phyloP scores from a whole-genome alignment of 2,329 filamentous ascomycete species.

The Calonectria montana region DNA sequence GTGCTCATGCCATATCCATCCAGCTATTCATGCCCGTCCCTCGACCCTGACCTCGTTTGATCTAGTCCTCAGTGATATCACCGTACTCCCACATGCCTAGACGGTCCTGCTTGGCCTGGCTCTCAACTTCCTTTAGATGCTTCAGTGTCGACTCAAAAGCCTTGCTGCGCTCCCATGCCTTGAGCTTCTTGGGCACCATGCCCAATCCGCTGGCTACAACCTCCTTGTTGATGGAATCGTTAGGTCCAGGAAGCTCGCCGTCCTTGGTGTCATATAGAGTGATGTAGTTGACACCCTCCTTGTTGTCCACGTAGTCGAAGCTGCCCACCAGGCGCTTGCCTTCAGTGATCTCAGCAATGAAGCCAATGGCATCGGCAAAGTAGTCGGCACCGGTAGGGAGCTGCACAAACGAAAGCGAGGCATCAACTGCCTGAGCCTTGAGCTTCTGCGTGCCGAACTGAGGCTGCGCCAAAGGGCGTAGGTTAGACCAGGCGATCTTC shows the following conservation, averaged over 20 bases:
- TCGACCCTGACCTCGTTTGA: conserved; percentile 52
- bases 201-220: conserved; percentile 85
- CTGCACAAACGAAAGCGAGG: conserved; percentile 88
- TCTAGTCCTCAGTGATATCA: conserved; percentile 94
- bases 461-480: conserved; percentile 82
- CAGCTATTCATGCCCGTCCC: conserved; percentile 10
- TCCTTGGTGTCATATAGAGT: conserved; percentile 86
- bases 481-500: conserved; percentile 83
- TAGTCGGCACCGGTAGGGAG: conserved; percentile 87
- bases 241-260: conserved; percentile 64
- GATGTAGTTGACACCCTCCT: conserved; percentile 85
- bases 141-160: conserved; percentile 78
- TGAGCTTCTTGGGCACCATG: conserved; percentile 92
- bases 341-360: conserved; percentile 80
- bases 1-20: conserved; percentile 27
- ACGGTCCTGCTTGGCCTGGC: conserved; percentile 81
- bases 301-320: conserved; percentile 83
- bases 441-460: conserved; percentile 87
- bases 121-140: conserved; percentile 78
- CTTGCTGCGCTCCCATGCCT: conserved; percentile 84
- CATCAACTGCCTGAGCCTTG: conserved; percentile 88
- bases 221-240: conserved; percentile 90
- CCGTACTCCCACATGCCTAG: conserved; percentile 99
- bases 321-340: conserved; percentile 86
- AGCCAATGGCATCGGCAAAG: conserved; percentile 80